phyloP scores from a whole-genome alignment of 495 filamentous ascomycete genomes.

The Trichoderma parareesei region DNA sequence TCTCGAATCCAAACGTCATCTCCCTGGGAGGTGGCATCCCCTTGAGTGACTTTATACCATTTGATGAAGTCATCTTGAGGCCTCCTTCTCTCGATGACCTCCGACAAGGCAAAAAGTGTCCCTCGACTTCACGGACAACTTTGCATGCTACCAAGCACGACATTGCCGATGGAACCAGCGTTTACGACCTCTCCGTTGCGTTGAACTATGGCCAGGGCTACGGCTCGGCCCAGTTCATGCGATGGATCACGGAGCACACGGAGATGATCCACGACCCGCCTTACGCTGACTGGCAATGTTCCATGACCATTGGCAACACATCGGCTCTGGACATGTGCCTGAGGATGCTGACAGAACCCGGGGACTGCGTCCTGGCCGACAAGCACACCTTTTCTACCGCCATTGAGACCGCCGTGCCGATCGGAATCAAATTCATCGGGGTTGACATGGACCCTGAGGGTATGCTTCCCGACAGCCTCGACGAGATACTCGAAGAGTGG shows the following conservation, averaged over 20 bases:
- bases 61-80: background rate
- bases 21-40: background rate
- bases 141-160: slow-evolving; percentile 2
- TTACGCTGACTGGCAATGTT: slow-evolving; percentile 3
- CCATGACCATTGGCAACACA: slow-evolving; percentile 6
- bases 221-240: background rate
- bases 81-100: background rate
- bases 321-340: background rate
- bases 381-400: background rate
- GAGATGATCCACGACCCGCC: slow-evolving; percentile 1
- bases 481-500: slow-evolving; percentile 76
- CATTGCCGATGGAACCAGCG: background rate
- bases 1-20: background rate
- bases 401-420: slow-evolving; percentile 7
- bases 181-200: background rate
- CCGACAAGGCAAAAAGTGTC: no score
- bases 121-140: background rate
- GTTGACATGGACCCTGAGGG: slow-evolving; percentile 72
- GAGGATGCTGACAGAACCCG: background rate
- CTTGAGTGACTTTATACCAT: background rate
- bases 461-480: slow-evolving; percentile 65
- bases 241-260: background rate
- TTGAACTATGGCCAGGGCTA: background rate
- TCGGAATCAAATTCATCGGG: slow-evolving; percentile 61
- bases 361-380: background rate